These are phyloP conservation scores for Triticum aestivum DNA, from an alignment of 176 grass and related monocot species.

Conservation along the genomic window IWGSC_CS_RefSeq_v2.1 NC_057794.1:388639837-388640336, in stretches of 20 bases:
- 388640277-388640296: neutral
- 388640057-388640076: constrained; percentile 85
- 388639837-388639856: too few relatives aligned
- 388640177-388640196: neutral
- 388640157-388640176: neutral
- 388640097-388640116: constrained; percentile 86
- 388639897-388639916: too few relatives aligned
- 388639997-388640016: neutral
- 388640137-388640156: constrained; percentile 66
- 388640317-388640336: neutral
- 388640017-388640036: constrained; percentile 1
- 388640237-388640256: neutral
- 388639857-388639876: too few relatives aligned
- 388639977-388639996: neutral
- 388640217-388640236: neutral
- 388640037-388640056: constrained; percentile 28
- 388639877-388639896: too few relatives aligned
- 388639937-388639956: neutral
- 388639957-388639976: neutral
- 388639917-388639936: too few relatives aligned
- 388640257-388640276: too few relatives aligned
- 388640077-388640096: constrained; percentile 80
- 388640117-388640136: constrained; percentile 97
- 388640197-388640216: neutral
- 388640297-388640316: neutral